Conservation (phyloP, 345 rosid genomes). For the Draba incana region DNA sequence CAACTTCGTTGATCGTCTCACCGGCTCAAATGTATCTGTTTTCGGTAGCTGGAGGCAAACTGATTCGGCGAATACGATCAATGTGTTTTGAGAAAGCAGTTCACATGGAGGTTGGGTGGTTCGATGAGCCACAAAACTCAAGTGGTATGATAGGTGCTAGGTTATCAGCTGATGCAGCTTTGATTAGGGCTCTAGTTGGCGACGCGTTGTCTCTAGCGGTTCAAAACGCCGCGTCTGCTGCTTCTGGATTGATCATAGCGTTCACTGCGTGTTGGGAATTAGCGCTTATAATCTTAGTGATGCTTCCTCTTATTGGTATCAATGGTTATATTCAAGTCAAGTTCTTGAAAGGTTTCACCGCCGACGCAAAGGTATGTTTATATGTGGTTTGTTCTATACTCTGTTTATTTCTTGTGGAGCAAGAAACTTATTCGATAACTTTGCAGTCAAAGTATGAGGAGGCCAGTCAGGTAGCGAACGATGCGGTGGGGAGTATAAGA, state of each 20-base stretch:
- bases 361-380: conserved; percentile 68
- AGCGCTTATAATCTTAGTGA: conserved; percentile 57
- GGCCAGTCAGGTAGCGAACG: conserved; percentile 88
- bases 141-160: conserved; percentile 78
- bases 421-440: conserved; percentile 19
- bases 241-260: conserved; percentile 66
- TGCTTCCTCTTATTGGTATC: conserved; percentile 65
- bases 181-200: conserved; percentile 64
- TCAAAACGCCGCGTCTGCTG: conserved; percentile 58
- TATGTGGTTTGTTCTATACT: not conserved
- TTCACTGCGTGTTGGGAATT: conserved; percentile 70
- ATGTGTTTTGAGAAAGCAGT: conserved; percentile 76
- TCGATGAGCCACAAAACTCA: conserved; percentile 70
- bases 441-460: conserved; percentile 74
- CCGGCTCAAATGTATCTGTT: conserved; percentile 62
- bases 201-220: conserved; percentile 63
- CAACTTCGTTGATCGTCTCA: conserved; percentile 47
- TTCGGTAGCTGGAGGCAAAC: conserved; percentile 63
- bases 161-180: conserved; percentile 79
- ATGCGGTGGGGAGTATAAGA: conserved; percentile 84
- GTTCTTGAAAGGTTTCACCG: conserved; percentile 73
- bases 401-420: conserved; percentile 5
- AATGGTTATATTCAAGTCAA: conserved; percentile 57
- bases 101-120: conserved; percentile 83
- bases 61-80: conserved; percentile 60